phyloP scores from a whole-genome alignment of 176 grass and related monocot species.

The Ampelocalamus luodianensis region DNA sequence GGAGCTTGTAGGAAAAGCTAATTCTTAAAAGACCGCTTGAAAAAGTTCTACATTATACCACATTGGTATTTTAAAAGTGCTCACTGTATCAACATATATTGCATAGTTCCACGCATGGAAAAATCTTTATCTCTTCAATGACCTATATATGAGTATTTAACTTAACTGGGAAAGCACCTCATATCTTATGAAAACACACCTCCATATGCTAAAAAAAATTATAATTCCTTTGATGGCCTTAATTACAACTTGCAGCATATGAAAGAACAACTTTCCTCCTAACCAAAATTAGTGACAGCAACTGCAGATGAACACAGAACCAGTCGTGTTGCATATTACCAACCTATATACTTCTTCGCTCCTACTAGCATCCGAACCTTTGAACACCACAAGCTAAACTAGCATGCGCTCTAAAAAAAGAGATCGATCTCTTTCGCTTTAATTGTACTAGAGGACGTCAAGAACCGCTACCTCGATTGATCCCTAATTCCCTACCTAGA shows the following conservation, averaged over 20 bases:
- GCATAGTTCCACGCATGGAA: background rate
- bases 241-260: background rate
- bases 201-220: background rate
- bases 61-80: background rate
- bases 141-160: background rate
- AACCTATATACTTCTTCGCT: background rate
- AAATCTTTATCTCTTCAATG: background rate
- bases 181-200: background rate
- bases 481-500: slow-evolving; percentile 10
- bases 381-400: slow-evolving; percentile 23
- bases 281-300: slow-evolving; percentile 15
- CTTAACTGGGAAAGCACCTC: background rate
- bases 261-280: slow-evolving; percentile 33
- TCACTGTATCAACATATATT: background rate
- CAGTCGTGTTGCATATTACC: background rate
- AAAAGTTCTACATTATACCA: background rate
- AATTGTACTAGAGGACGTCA: background rate
- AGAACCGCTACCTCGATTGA: slow-evolving; percentile 5
- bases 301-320: slow-evolving; percentile 33
- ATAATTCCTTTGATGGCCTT: background rate
- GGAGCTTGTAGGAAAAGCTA: background rate
- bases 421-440: slow-evolving; percentile 40
- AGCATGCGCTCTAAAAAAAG: slow-evolving; percentile 29
- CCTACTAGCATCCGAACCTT: slow-evolving; percentile 22
- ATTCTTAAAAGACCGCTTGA: background rate